Conservation (phyloP, 768 basidiomycete genomes). For the Trametes coccinea region DNA sequence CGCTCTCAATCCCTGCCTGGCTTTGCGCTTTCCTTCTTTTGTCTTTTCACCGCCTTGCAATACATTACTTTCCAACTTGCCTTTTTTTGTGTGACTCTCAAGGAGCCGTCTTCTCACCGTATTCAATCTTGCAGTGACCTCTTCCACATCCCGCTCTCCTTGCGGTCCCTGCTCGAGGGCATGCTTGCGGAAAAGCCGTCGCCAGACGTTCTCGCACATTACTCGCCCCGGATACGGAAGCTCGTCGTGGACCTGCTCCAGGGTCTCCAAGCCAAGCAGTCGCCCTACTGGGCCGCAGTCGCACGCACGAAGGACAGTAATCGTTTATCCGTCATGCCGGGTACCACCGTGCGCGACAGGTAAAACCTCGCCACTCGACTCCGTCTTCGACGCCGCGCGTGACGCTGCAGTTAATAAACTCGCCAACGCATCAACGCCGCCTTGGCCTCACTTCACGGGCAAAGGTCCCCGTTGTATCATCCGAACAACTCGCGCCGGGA, state of each 20-base stretch:
- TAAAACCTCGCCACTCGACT: neutral
- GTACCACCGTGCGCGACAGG: slow-evolving; percentile 4
- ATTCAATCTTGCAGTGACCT: slow-evolving; percentile 36
- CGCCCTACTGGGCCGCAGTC: slow-evolving; percentile 37
- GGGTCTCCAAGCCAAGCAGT: slow-evolving; percentile 44
- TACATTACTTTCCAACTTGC: slow-evolving; percentile 4
- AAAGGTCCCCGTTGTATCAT: slow-evolving; percentile 5
- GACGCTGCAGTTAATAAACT: neutral
- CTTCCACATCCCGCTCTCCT: slow-evolving; percentile 38
- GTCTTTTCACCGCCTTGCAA: neutral
- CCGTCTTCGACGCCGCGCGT: neutral
- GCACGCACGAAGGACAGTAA: slow-evolving; percentile 13
- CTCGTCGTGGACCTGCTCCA: slow-evolving; percentile 41
- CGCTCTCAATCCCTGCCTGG: neutral
- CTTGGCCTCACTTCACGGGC: slow-evolving; percentile 3
- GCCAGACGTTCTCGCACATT: slow-evolving; percentile 34
- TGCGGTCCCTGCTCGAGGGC: slow-evolving; percentile 43
- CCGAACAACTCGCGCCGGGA: neutral
- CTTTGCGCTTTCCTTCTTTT: neutral
- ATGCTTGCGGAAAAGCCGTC: slow-evolving; percentile 46
- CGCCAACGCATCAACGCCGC: neutral
- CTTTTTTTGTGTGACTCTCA: neutral
- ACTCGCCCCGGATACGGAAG: slow-evolving; percentile 40
- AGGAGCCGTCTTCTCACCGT: slow-evolving; percentile 5
- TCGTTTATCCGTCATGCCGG: neutral